Conservation (phyloP, 2,329 filamentous ascomycete genomes). For the Ascocoryne sarcoides region DNA sequence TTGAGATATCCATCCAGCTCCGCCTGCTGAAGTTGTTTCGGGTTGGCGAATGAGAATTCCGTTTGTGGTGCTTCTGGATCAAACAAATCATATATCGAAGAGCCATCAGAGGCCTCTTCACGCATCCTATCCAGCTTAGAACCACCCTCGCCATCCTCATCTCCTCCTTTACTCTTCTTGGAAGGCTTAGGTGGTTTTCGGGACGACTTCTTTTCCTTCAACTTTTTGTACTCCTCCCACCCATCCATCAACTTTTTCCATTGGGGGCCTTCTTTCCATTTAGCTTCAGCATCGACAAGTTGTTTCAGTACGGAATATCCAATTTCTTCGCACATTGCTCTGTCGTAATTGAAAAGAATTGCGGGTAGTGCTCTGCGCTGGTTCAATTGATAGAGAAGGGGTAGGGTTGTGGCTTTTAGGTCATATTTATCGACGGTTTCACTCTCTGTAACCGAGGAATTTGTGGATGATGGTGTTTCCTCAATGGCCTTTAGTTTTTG, state of each 20-base stretch:
- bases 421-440: conserved; percentile 23
- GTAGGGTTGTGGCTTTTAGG: conserved; percentile 40
- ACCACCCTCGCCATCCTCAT: conserved; percentile 34
- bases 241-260: conserved; percentile 54
- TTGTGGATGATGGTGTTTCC: conserved; percentile 7
- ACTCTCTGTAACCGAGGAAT: conserved; percentile 12
- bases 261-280: conserved; percentile 46
- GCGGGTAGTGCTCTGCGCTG: conserved; percentile 59
- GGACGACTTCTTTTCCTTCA: conserved; percentile 33
- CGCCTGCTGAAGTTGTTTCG: conserved; percentile 44
- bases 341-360: conserved; percentile 71
- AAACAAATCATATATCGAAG: conserved; percentile 53
- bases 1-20: conserved; percentile 49
- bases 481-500: background rate
- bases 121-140: conserved; percentile 49
- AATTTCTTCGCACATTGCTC: conserved; percentile 53
- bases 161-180: conserved; percentile 37
- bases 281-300: conserved; percentile 44
- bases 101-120: conserved; percentile 46
- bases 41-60: conserved; percentile 58
- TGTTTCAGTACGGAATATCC: conserved; percentile 41
- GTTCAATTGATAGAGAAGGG: conserved; percentile 52
- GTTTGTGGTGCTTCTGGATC: conserved; percentile 55
- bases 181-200: conserved; percentile 34
- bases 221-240: conserved; percentile 49